Base-by-base conservation (phyloP, 2,329 filamentous ascomycete genomes). In the Aspergillus thermomutatus region DNA sequence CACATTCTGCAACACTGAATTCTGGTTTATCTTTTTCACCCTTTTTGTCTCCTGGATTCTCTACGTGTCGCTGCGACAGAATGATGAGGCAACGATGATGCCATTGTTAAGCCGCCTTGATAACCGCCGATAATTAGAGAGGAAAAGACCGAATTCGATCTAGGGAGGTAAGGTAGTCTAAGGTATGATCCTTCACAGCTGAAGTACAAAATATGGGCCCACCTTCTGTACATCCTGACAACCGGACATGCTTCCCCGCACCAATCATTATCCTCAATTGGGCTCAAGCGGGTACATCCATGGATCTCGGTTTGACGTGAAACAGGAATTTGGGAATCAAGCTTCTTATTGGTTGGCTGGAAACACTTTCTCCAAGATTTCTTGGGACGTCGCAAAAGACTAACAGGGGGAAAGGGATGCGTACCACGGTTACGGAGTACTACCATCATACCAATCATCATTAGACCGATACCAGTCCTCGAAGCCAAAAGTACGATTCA, bases 191-290 rank as follows among this genome's bases (percentile, higher is more conserved):
- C 21, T 25, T 6, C 43, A 26, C 10, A 46, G 43, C 23, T 26
- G 43, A 46, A 26, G 43, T 46, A 46, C 21, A 46, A 46, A 46
- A 26, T 26, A 4, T 46, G 21, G 23, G 11, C 14, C 43, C 43
- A 26, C 43, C 14, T 21, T 51, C 27, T 53, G 50, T 59, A 23
- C 56, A 25, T 41, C 41, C 41, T 45, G 19, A 43, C 50, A 46
- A 53, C n/a, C 57, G 56, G 59, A 50, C 50, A 11, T 9, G 17
- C 21, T 49, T 48, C 54, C 56, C 53, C 59, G 59, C 41, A 7
- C 59, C 56, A 61, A 61, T 61, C n/a, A 54, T 37, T 17, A 28
- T 28, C 41, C 40, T 31, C 40, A 28, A 21, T 31, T 27, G 6
- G 21, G 41, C 19, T 14, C 6, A 23, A 14, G 21, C 43, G 41